Evolutionary conservation across 352 stramenopile species (phyloP).

Genomic region (Phytophthora cactorum): DNA sequence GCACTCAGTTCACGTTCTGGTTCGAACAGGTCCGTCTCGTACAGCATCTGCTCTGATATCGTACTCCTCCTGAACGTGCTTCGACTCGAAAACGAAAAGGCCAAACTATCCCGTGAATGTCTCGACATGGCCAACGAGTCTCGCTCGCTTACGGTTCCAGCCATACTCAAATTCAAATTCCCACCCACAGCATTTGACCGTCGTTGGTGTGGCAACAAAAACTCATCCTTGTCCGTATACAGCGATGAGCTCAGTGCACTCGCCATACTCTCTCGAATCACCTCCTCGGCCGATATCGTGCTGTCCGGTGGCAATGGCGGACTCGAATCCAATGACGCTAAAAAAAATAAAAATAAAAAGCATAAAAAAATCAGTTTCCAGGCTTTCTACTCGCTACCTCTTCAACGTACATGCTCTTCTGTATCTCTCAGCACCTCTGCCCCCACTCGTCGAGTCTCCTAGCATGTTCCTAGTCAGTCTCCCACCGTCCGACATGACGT

Average conservation of each 20-base stretch:
- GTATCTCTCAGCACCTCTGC: slow-evolving; percentile 40
- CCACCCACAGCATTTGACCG: slow-evolving; percentile 33
- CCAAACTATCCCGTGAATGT: slow-evolving; percentile 50
- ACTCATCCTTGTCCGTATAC: slow-evolving; percentile 79
- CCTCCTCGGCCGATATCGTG: slow-evolving; percentile 86
- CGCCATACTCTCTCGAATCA: slow-evolving; percentile 86
- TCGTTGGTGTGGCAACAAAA: slow-evolving; percentile 47
- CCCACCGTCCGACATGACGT: slow-evolving; percentile 30
- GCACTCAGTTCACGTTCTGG: slow-evolving; percentile 79
- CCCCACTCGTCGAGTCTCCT: slow-evolving; percentile 34
- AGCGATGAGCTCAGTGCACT: slow-evolving; percentile 75
- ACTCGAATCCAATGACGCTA: slow-evolving; percentile 66
- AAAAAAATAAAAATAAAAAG: slow-evolving; percentile 14
- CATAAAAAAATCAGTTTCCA: slow-evolving; percentile 7
- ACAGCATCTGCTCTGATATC: slow-evolving; percentile 86
- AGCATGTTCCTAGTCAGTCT: slow-evolving; percentile 54
- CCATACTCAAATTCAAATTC: slow-evolving; percentile 13
- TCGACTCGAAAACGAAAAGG: slow-evolving; percentile 80
- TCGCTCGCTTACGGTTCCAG: slow-evolving; percentile 27
- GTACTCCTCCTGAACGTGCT: slow-evolving; percentile 82
- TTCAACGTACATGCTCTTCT: slow-evolving; percentile 51
- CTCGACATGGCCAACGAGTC: slow-evolving; percentile 48
- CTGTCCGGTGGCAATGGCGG: slow-evolving; percentile 78
- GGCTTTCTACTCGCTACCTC: neutral
- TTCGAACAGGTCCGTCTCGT: slow-evolving; percentile 86